These are phyloP conservation scores for Fraxinus sp. DNA, from an alignment of 305 asterid species.

Conservation along the genomic window DNA sequence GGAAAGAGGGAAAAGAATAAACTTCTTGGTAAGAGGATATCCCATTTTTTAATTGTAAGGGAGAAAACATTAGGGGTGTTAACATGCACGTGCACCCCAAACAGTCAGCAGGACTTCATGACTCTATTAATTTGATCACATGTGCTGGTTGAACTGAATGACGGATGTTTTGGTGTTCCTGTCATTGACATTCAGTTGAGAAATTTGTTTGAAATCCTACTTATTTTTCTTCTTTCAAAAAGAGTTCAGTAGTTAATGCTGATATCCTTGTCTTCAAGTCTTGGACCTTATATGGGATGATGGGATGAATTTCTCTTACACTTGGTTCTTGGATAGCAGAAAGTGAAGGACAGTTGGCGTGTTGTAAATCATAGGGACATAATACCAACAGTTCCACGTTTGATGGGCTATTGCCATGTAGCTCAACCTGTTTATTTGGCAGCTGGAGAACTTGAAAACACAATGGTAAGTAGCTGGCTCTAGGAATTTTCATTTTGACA, in stretches of 20 bases:
- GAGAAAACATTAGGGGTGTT: not conserved
- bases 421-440: conserved; percentile 93
- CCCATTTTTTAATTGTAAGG: not conserved
- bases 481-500: conserved; percentile 6
- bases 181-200: not conserved
- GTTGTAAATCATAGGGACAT: conserved; percentile 95
- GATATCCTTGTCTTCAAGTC: not conserved
- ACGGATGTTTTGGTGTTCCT: not conserved
- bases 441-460: conserved; percentile 51
- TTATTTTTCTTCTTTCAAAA: not conserved
- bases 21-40: not conserved
- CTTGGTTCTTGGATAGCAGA: conserved; percentile 45
- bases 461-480: conserved; percentile 41
- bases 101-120: not conserved
- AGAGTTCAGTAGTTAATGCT: not conserved
- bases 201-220: not conserved
- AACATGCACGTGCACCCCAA: not conserved
- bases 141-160: not conserved
- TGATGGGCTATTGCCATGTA: conserved; percentile 98
- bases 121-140: not conserved
- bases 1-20: not conserved
- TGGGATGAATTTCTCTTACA: not conserved
- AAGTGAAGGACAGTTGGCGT: conserved; percentile 92
- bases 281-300: not conserved
- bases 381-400: conserved; percentile 95